Base-by-base conservation (phyloP, 768 basidiomycete genomes). In the Hygrocybe punicea region DNA sequence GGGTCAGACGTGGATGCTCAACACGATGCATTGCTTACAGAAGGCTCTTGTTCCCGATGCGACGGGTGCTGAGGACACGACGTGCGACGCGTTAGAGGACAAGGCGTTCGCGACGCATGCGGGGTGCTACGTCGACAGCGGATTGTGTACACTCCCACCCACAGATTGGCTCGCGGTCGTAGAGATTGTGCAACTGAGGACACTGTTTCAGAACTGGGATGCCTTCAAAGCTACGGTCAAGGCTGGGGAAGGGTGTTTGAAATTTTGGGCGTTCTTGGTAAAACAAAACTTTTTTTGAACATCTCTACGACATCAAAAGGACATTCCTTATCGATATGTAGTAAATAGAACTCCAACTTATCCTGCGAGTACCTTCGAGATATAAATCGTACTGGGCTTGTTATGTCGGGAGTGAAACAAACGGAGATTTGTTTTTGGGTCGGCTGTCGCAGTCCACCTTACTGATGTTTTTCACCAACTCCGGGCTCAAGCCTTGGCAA, bases 21-120 rank as follows among this genome's bases (percentile, higher is more conserved):
- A 69, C 34, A 76, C 76, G 14, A 78, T 81, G 78, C 71, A 72
- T 49, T 81, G 80, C 55, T 70, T 81, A 7, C 79, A 80, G 57
- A 59, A 57, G 0, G 71, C 69, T 2, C 70, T 81, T 19, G 73
- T 80, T 2, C 69, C 69, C 1, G 73, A 77, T 21, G 72, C 67
- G 1, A 54, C 67, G 7, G 64, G 69, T n/a, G 58, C 59, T 0
- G 55, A 47, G 1, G 53, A 44, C 6, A 60, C 60, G 0, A 70
- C 67, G 2, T 81, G 78, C 45, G 37, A 60, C 2, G 69, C 62
- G 14, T 62, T 80, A 19, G 63, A 72, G 35, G 59, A 70, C 42
- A 66, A 67, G 36, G 79, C 78, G 17, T 78, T 79, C 50, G 72
- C 62, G 0, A 72, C 76, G 17, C 79, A 81, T 54, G 63, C 78